phyloP scores from a whole-genome alignment of 495 filamentous ascomycete species.

The Hypomontagnella monticulosa region DNA sequence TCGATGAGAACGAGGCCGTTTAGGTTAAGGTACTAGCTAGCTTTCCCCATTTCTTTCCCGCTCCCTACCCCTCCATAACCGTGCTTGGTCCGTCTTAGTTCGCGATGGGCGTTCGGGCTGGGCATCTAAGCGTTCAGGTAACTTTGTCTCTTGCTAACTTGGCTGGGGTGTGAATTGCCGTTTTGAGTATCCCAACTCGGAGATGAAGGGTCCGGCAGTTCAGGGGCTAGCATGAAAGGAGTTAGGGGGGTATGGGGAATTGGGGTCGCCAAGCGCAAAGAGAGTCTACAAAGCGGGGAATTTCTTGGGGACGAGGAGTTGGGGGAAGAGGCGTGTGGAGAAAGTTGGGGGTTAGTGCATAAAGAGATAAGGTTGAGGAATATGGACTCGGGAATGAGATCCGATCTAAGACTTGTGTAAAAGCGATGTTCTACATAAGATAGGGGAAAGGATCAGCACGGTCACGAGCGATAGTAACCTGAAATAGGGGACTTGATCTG shows the following conservation, averaged over 20 bases:
- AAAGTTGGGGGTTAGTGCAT: constrained; percentile 15
- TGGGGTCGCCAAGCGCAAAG: constrained; percentile 3
- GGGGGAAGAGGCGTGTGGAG: constrained; percentile 3
- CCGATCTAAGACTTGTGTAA: constrained; percentile 15
- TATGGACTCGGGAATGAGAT: constrained; percentile 20
- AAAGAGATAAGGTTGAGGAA: constrained; percentile 14
- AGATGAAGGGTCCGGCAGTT: constrained; percentile 30
- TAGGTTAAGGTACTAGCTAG: too few relatives aligned
- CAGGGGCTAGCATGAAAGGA: constrained; percentile 8
- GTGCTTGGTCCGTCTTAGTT: too few relatives aligned
- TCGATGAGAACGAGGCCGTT: too few relatives aligned
- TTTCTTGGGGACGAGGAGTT: not conserved
- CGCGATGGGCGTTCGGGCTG: not conserved
- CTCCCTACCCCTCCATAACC: too few relatives aligned
- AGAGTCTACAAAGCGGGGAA: constrained; percentile 1
- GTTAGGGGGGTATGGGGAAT: constrained; percentile 9
- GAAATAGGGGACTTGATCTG: constrained; percentile 5
- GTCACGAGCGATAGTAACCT: constrained; percentile 3
- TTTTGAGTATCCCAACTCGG: constrained; percentile 15
- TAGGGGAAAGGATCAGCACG: not conserved
- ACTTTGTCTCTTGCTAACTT: not conserved
- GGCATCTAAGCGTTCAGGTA: not conserved
- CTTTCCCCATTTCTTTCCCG: too few relatives aligned
- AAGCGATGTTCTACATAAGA: not conserved
- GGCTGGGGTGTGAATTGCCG: not conserved